phyloP scores from a whole-genome alignment of 2,329 filamentous ascomycete genomes.

The Alternaria metachromatica region DNA sequence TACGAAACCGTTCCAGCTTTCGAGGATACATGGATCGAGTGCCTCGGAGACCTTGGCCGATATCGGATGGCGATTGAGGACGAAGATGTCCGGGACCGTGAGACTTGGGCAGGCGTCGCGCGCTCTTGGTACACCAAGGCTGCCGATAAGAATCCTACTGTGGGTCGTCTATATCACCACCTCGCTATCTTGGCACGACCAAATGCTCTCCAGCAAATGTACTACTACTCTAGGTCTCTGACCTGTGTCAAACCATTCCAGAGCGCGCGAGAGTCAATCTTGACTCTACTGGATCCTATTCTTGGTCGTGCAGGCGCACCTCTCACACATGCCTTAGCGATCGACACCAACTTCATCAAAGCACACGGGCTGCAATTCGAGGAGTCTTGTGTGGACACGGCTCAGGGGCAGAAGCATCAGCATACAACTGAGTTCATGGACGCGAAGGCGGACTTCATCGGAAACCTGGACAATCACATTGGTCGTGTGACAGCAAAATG shows the following conservation, averaged over 20 bases:
- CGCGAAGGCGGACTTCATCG: constrained; percentile 59
- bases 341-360: constrained; percentile 69
- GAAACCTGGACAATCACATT: constrained; percentile 65
- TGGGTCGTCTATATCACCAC: constrained; percentile 86
- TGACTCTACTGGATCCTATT: constrained; percentile 68
- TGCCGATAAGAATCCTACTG: constrained; percentile 75
- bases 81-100: constrained; percentile 73
- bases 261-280: constrained; percentile 72
- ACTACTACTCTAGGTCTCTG: constrained; percentile 73
- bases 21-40: constrained; percentile 92
- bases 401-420: background rate
- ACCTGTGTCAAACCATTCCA: constrained; percentile 71
- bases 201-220: constrained; percentile 73
- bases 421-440: constrained; percentile 54
- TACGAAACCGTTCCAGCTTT: constrained; percentile 86
- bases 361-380: constrained; percentile 71
- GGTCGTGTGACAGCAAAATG: constrained; percentile 58
- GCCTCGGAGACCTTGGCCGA: constrained; percentile 81
- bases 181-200: constrained; percentile 79
- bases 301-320: constrained; percentile 45
- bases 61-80: constrained; percentile 95
- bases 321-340: constrained; percentile 46
- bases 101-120: constrained; percentile 82
- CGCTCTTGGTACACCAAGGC: constrained; percentile 82
- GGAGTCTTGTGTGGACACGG: constrained; percentile 45